Percentiles rank a stretch among this genome's conserved stretches.
These are phyloP conservation scores for Monilinia polystroma DNA, from an alignment of 2,329 filamentous ascomycete genomes.

Conservation along the genomic window DNA sequence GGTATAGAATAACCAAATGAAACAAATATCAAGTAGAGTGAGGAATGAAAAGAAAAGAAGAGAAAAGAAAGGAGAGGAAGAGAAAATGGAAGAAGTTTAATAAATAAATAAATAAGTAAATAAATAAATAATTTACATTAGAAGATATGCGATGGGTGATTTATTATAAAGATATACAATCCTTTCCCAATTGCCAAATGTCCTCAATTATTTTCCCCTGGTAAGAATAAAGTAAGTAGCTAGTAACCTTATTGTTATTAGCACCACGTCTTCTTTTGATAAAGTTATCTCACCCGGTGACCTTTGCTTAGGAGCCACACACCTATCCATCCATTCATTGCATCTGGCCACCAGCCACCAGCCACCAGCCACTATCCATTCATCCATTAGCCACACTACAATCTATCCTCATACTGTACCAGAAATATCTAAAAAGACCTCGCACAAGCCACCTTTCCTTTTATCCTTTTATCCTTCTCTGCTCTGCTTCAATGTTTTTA, in stretches of 20 bases:
- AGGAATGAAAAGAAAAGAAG: neutral
- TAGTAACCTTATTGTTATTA: no score
- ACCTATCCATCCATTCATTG: no score
- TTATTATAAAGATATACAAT: neutral
- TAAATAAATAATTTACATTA: neutral
- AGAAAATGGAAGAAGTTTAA: neutral
- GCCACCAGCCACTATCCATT: no score
- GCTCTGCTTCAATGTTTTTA: no score
- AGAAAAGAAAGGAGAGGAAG: neutral
- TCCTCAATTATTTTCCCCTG: slow-evolving; percentile 23
- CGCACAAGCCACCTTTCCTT: slow-evolving; percentile 6
- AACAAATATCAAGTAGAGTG: no score
- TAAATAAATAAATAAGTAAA: no score
- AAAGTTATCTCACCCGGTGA: neutral
- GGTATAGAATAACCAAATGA: neutral
- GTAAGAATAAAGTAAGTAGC: no score
- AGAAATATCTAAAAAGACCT: no score
- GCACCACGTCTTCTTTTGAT: no score
- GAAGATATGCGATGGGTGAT: slow-evolving; percentile 1
- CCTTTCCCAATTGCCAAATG: slow-evolving; percentile 27
- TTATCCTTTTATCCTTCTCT: neutral
- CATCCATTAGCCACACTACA: neutral
- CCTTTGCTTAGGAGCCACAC: slow-evolving; percentile 4
- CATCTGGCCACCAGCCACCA: no score
- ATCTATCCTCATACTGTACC: neutral